phyloP scores from a whole-genome alignment of 768 basidiomycete genomes.

The Tulasnella calospora region DNA sequence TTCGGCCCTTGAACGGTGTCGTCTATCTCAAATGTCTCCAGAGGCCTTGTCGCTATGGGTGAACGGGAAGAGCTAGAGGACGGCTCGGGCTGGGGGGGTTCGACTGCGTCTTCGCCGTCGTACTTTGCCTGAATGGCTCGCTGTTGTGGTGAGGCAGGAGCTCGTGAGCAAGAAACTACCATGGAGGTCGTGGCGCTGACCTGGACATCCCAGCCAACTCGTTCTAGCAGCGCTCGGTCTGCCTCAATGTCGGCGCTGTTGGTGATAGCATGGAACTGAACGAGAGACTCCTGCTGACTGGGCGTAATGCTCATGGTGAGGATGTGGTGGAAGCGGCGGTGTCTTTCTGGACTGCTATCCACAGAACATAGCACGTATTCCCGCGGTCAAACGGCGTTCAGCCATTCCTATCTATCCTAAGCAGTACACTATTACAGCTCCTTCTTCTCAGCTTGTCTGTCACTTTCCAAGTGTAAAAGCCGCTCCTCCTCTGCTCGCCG shows the following conservation, averaged over 20 bases:
- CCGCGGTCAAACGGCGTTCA: neutral
- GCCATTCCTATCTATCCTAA: neutral
- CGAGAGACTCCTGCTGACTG: slow-evolving; percentile 32
- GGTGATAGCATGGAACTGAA: slow-evolving; percentile 54
- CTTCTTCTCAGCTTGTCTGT: slow-evolving; percentile 38
- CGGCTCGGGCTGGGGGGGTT: slow-evolving; percentile 31
- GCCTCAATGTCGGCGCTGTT: slow-evolving; percentile 58
- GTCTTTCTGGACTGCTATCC: neutral
- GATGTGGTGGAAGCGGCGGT: slow-evolving; percentile 8
- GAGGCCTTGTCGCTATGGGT: neutral
- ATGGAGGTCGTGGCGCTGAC: slow-evolving; percentile 38
- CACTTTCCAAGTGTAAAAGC: slow-evolving; percentile 26
- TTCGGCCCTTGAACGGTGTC: slow-evolving; percentile 44
- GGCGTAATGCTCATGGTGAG: slow-evolving; percentile 27
- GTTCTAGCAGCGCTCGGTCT: slow-evolving; percentile 54
- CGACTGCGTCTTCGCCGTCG: slow-evolving; percentile 35
- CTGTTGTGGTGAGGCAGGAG: slow-evolving; percentile 35
- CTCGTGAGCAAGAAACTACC: neutral
- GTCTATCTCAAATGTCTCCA: slow-evolving; percentile 42
- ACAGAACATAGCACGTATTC: neutral
- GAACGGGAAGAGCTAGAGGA: slow-evolving; percentile 38
- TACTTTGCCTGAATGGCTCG: slow-evolving; percentile 60
- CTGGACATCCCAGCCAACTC: slow-evolving; percentile 68
- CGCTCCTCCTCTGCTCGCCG: slow-evolving; percentile 47
- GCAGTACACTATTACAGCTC: slow-evolving; percentile 8